phyloP scores from a whole-genome alignment of 2,329 filamentous ascomycete species.

The Neodidymelliopsis sp. region DNA sequence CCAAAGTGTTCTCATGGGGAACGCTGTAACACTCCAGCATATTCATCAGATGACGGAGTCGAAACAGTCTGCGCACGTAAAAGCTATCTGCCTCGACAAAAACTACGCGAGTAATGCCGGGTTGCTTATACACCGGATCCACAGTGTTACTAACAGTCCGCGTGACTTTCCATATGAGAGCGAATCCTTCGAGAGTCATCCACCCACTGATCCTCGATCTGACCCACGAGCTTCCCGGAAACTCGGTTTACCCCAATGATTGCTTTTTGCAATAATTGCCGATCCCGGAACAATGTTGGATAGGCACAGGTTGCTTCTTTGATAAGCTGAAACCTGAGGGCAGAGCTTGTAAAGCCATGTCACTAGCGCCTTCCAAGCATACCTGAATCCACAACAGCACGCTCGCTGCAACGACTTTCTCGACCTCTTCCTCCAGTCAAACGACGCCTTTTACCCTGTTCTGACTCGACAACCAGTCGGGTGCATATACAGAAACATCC shows the following conservation, averaged over 20 bases:
- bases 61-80: not conserved
- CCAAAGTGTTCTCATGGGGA: not conserved
- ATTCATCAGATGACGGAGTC: not conserved
- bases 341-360: slow-evolving; percentile 4
- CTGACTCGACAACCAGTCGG: slow-evolving; percentile 9
- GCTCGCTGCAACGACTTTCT: slow-evolving; percentile 19
- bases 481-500: not conserved
- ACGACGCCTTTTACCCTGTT: not conserved
- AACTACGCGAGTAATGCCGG: slow-evolving; percentile 5
- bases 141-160: slow-evolving; percentile 14
- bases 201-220: not conserved
- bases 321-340: not conserved
- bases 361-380: slow-evolving; percentile 15
- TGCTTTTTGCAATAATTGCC: not conserved
- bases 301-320: not conserved
- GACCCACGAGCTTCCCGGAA: not conserved
- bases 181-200: slow-evolving; percentile 10
- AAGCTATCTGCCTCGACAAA: not conserved
- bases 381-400: slow-evolving; percentile 13
- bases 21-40: slow-evolving; percentile 1
- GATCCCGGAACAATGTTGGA: not conserved
- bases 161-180: slow-evolving; percentile 12
- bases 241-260: not conserved
- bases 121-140: slow-evolving; percentile 4
- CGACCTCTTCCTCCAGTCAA: not conserved